Evolutionary conservation across 495 filamentous ascomycete species (phyloP), one percentile per base, ranked within the genome.

Genomic region (Aspergillus nidulans): DNA sequence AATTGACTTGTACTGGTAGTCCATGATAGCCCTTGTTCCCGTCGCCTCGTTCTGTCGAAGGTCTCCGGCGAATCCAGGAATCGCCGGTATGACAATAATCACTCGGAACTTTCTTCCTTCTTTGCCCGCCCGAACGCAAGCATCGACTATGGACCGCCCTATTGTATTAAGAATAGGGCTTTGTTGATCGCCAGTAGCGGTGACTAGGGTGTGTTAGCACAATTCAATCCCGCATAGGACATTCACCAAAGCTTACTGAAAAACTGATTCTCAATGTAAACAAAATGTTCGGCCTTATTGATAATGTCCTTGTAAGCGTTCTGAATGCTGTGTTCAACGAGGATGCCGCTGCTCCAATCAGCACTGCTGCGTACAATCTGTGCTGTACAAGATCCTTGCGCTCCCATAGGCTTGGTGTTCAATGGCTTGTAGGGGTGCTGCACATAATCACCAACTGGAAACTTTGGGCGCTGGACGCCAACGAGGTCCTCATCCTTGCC

Each of bases 201-300:
- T 95, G 63, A 95, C 83, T 82, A 28, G 32, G 10, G 1, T 18
- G 23, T n/a, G 45, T 66, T 55, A 62, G 60, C 42, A 50, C 39
- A 45, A n/a, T 23, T 53, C 52, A 48, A 15, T 55, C 43, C 5
- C 20, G 23, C 19, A 25, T 26, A 52, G 23, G 6, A 16, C 43
- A 42, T 19, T 9, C 1, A 20, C 13, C 5, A 5, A 49, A 58
- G 25, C 62, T 65, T 70, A 78, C 72, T 94, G 79, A 97, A 97
- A 76, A 97, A 96, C 59, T 97, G 92, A 61, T 97, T 97, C 69
- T 97, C 92, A 57, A 97, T 96, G 71, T 97, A 97, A 43, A 97
- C 87, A 64, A 85, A 96, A 65, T 97, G 90, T 70, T 92, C 70
- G 0, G 92, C 92, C 48, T 86, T 87, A 23, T 83, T 72, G 58